Evolutionary conservation across 345 rosid genomes (phyloP), one percentile per base, ranked within the genome.

Genomic region (Populus simonii): DNA sequence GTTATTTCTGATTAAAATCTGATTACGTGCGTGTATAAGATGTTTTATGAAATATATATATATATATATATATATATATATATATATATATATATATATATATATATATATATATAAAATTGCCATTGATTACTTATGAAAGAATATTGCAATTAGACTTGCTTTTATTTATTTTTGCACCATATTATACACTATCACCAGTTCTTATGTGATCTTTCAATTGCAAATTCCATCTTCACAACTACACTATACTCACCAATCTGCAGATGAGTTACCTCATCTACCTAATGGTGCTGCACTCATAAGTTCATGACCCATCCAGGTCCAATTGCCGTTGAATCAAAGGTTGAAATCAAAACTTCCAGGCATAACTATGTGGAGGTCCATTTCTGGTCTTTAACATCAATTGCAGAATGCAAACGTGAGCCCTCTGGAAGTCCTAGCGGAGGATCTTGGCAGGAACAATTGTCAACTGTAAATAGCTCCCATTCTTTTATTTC

Each of bases 401-500:
- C 75, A 74, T 71, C 75, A 73, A 88, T 80, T 66, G 68, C 71
- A 8, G 86, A 76, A 87, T 91, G 98, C 79, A 93, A 86, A 76
- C 87, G 84, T 70, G 96, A 92, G 7, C 90, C 94, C 75, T 87
- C 86, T 27, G 99, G 99, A 72, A 92, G 85, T 66, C 92, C 97
- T 18, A 93, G 81, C 1, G 99, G 98, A 22, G 99, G 86, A 75
- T 90, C 87, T 47, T 80, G 73, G 65, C 99, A 94, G 6, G 91
- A 92, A 80, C 89, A 80, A 59, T 94, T 94, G 77, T 93, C 94
- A 72, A 94, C 99, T 15, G 81, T 79, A 80, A 84, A 95, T 20
- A 95, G 86, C 76, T 95, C 98, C 99, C 99, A 94, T 66, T 90
- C 94, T 76, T 94, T 92, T 31, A 93, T 89, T 78, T 89, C 93